Conservation (phyloP, 1,139 yeast species). For the Scheffersomyces cryptocercus region DNA sequence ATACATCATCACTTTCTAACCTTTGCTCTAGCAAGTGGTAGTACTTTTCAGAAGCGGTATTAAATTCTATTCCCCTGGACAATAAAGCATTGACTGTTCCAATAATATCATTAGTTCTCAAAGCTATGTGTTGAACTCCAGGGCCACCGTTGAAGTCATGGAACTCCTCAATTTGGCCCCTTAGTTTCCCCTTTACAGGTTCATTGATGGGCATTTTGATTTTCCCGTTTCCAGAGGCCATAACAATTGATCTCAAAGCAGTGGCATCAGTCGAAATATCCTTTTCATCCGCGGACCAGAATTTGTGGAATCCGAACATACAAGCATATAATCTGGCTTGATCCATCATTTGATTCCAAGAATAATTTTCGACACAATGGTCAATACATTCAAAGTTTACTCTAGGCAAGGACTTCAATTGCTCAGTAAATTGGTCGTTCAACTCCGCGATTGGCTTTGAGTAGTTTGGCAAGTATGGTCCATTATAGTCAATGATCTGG, state of each 20-base stretch:
- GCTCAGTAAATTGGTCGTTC: constrained; percentile 2
- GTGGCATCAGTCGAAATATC: constrained; percentile 70
- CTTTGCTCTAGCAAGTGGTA: constrained; percentile 51
- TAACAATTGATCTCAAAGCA: constrained; percentile 71
- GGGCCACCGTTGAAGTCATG: constrained; percentile 74
- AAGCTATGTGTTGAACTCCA: constrained; percentile 81
- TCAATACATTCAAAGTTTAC: constrained; percentile 52
- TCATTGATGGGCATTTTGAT: constrained; percentile 84
- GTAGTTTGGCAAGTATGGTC: constrained; percentile 63
- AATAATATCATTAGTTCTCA: constrained; percentile 61
- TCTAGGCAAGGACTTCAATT: constrained; percentile 26
- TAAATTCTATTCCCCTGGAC: constrained; percentile 68
- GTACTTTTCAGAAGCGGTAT: constrained; percentile 55
- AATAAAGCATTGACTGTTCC: constrained; percentile 54
- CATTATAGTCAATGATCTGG: constrained; percentile 46
- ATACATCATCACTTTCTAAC: constrained; percentile 33
- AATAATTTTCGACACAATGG: constrained; percentile 79
- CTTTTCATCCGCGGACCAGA: constrained; percentile 81
- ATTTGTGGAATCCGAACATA: constrained; percentile 71
- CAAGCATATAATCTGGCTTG: constrained; percentile 60
- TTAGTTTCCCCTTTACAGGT: constrained; percentile 67
- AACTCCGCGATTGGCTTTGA: constrained; percentile 8
- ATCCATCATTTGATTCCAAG: constrained; percentile 63
- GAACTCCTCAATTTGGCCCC: constrained; percentile 82
- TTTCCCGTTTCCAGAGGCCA: constrained; percentile 66